Conservation (phyloP, 768 basidiomycete genomes). For the Lactarius sanguifluus region DNA sequence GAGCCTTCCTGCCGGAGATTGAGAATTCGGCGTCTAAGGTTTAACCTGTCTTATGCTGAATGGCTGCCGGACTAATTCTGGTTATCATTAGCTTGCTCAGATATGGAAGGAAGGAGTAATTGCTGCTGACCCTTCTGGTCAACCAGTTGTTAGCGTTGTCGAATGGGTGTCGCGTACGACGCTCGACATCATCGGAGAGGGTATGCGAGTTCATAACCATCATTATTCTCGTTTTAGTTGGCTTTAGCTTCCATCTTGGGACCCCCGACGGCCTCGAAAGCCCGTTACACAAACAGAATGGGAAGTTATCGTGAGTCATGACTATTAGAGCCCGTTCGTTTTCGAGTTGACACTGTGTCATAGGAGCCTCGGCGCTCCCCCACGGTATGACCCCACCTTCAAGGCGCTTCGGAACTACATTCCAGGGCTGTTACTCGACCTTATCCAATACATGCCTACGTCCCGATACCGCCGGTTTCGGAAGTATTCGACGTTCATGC, state of each 20-base stretch:
- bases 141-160: constrained; percentile 25
- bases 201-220: constrained; percentile 12
- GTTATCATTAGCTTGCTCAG: constrained; percentile 25
- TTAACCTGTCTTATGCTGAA: neutral
- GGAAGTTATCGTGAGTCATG: constrained; percentile 31
- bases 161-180: constrained; percentile 32
- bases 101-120: constrained; percentile 31
- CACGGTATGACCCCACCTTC: constrained; percentile 15
- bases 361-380: constrained; percentile 2
- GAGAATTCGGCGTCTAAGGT: constrained; percentile 29
- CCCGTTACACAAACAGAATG: constrained; percentile 29
- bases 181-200: too few species aligned
- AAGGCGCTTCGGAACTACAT: constrained; percentile 26
- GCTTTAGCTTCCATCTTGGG: constrained; percentile 32
- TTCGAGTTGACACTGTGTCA: neutral
- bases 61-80: neutral
- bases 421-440: constrained; percentile 18
- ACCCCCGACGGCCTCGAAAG: constrained; percentile 30
- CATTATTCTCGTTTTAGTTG: constrained; percentile 18
- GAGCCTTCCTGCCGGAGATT: constrained; percentile 32
- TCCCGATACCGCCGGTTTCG: constrained; percentile 17
- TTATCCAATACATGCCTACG: constrained; percentile 26
- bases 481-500: constrained; percentile 15
- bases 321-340: neutral
- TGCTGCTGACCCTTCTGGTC: neutral